phyloP scores from a whole-genome alignment of 345 rosid species.

The Camelina neglecta region DNA sequence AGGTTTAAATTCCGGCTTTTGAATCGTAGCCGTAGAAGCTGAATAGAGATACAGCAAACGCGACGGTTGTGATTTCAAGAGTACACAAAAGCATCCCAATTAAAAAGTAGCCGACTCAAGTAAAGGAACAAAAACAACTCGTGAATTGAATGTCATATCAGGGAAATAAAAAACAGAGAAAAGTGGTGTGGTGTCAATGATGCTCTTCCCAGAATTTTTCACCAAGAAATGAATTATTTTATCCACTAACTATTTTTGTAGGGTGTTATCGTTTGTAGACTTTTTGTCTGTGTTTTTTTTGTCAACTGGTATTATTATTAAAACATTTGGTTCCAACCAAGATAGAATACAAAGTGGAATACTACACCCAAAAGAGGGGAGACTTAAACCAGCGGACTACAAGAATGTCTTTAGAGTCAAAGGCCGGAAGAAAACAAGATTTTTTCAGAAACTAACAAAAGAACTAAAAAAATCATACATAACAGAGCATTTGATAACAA shows the following conservation, averaged over 20 bases:
- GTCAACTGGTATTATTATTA: no score
- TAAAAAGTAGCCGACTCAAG: constrained; percentile 45
- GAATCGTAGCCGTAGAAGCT: constrained; percentile 26
- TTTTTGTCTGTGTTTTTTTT: no score
- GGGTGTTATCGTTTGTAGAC: no score
- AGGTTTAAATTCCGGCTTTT: constrained; percentile 21
- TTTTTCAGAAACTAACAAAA: no score
- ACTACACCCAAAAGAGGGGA: no score
- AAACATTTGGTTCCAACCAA: no score
- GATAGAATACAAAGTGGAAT: no score
- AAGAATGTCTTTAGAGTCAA: no score
- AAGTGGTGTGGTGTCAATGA: constrained; percentile 38
- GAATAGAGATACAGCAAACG: constrained; percentile 4
- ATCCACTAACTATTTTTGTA: constrained; percentile 12
- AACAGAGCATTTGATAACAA: no score
- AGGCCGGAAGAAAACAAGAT: no score
- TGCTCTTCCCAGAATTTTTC: constrained; percentile 29
- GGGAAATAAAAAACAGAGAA: not conserved
- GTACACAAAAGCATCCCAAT: constrained; percentile 33
- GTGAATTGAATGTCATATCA: constrained; percentile 47
- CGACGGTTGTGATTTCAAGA: constrained; percentile 24
- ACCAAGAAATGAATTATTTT: constrained; percentile 19
- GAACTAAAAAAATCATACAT: no score
- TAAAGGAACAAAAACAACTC: constrained; percentile 45
- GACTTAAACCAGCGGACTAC: no score